Percentiles rank a stretch among this genome's conserved stretches.
These are phyloP conservation scores for Pyricularia pennisetigena DNA, from an alignment of 2,329 filamentous ascomycete species.

Conservation along the genomic window DNA sequence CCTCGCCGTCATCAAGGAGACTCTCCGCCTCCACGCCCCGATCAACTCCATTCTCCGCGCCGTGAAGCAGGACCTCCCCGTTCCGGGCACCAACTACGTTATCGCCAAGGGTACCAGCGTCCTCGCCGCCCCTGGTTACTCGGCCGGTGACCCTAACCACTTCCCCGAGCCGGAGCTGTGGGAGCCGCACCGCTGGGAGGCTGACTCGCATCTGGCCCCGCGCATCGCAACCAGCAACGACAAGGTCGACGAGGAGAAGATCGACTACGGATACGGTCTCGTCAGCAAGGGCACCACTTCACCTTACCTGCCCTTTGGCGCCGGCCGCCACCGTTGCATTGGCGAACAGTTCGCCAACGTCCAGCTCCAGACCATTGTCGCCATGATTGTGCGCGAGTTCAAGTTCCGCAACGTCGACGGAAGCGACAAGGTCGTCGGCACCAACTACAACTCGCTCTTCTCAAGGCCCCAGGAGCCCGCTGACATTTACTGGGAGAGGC, in stretches of 20 bases:
- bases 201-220: neutral
- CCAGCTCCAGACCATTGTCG: conserved; percentile 79
- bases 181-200: conserved; percentile 87
- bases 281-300: conserved; percentile 85
- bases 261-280: conserved; percentile 89
- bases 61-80: conserved; percentile 78
- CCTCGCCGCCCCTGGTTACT: conserved; percentile 77
- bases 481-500: conserved; percentile 65
- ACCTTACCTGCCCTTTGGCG: conserved; percentile 90
- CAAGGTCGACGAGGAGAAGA: conserved; percentile 54
- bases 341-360: conserved; percentile 95
- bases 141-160: conserved; percentile 58
- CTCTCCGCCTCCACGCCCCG: conserved; percentile 79
- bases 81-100: conserved; percentile 73
- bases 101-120: conserved; percentile 74
- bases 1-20: conserved; percentile 81
- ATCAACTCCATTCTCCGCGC: conserved; percentile 94
- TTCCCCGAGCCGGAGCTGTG: conserved; percentile 77
- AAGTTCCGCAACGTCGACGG: conserved; percentile 70
- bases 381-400: conserved; percentile 66
- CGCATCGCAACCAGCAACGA: conserved; percentile 12
- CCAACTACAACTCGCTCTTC: conserved; percentile 62
- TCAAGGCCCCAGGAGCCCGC: conserved; percentile 63
- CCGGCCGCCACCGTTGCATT: conserved; percentile 87
- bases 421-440: conserved; percentile 56